Evolutionary conservation across 176 grass and related monocot species (phyloP).

Genomic region (Oryza nivara): DNA sequence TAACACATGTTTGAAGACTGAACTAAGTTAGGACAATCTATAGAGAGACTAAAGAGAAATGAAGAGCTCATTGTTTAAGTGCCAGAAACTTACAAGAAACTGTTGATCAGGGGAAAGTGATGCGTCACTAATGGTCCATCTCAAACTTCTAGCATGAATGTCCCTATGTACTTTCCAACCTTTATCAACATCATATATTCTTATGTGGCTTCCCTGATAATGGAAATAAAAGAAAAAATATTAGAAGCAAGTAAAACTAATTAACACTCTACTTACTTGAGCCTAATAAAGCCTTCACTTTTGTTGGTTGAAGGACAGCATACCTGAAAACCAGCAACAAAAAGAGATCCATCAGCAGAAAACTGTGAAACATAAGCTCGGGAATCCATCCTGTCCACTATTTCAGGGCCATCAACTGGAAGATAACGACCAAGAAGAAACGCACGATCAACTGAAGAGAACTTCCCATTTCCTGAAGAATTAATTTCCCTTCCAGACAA

Average conservation of each 20-base stretch:
- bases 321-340: constrained; percentile 85
- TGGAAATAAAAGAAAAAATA: constrained; percentile 1
- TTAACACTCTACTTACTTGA: constrained; percentile 8
- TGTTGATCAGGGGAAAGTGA: constrained; percentile 71
- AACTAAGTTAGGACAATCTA: neutral
- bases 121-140: constrained; percentile 89
- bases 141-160: constrained; percentile 75
- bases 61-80: constrained; percentile 13
- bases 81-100: constrained; percentile 58
- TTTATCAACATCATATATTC: constrained; percentile 80
- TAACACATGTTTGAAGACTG: neutral
- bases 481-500: constrained; percentile 72
- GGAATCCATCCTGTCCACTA: constrained; percentile 60
- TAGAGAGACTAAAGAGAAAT: neutral
- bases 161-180: constrained; percentile 69
- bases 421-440: constrained; percentile 70
- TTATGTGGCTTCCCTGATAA: constrained; percentile 73
- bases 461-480: constrained; percentile 60
- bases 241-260: constrained; percentile 23
- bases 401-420: constrained; percentile 57
- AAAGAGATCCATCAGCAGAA: constrained; percentile 79
- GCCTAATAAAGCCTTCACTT: constrained; percentile 7
- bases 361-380: constrained; percentile 88
- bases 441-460: constrained; percentile 65
- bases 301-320: constrained; percentile 10